These are phyloP conservation scores for Bipolaris victoriae DNA, from an alignment of 2,329 filamentous ascomycete species.

Conservation along the genomic window DNA sequence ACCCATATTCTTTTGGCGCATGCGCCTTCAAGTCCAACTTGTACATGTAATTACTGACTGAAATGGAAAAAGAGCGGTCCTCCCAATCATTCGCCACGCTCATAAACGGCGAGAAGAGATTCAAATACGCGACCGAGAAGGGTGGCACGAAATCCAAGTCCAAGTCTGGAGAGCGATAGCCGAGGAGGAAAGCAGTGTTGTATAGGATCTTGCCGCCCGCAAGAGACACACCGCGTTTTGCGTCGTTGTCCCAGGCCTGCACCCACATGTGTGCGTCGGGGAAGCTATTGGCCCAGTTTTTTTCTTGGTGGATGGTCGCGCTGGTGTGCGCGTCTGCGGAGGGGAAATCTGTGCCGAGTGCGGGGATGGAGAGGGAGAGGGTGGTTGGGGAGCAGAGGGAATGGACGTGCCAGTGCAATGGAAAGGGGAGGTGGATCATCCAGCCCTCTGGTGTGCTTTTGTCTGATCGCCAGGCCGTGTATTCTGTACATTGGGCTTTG, in stretches of 20 bases:
- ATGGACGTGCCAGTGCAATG: constrained; percentile 60
- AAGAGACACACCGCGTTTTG: constrained; percentile 36
- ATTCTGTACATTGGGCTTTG: constrained; percentile 47
- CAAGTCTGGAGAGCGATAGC: constrained; percentile 49
- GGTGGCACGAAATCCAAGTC: constrained; percentile 55
- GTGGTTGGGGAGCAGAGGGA: constrained; percentile 51
- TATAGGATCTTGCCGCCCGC: constrained; percentile 46
- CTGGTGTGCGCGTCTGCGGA: constrained; percentile 37
- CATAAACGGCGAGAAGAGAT: constrained; percentile 51
- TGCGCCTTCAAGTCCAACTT: constrained; percentile 51
- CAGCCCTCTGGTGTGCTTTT: constrained; percentile 53
- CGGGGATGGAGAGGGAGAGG: constrained; percentile 50
- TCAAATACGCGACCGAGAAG: constrained; percentile 46
- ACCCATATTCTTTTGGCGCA: constrained; percentile 51
- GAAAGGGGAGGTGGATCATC: constrained; percentile 55
- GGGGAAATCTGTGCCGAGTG: constrained; percentile 28
- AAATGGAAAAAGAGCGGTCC: constrained; percentile 47
- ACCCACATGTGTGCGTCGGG: constrained; percentile 52
- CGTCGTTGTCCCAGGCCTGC: constrained; percentile 33
- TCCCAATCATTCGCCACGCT: constrained; percentile 51
- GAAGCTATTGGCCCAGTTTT: constrained; percentile 59
- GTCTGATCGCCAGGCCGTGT: constrained; percentile 48
- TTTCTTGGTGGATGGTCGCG: constrained; percentile 57
- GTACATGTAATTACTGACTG: constrained; percentile 47
- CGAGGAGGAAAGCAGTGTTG: constrained; percentile 54